phyloP scores from a whole-genome alignment of 2,329 filamentous ascomycete genomes.

The Curvularia verruculosa region DNA sequence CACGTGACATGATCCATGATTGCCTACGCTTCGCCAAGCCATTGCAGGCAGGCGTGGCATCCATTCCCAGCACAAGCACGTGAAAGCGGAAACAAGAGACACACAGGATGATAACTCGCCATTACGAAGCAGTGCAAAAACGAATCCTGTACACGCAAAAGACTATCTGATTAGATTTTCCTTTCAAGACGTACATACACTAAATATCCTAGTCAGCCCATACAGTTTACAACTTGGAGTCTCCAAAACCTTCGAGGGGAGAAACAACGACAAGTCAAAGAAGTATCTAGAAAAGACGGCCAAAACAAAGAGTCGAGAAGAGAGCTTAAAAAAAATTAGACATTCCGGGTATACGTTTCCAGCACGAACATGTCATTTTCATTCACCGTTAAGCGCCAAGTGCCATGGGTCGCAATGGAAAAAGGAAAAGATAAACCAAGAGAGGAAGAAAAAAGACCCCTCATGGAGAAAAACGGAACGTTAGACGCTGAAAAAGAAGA shows the following conservation, averaged over 20 bases:
- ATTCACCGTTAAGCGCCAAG: constrained; percentile 11
- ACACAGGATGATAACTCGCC: too few relatives aligned
- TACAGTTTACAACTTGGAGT: neutral
- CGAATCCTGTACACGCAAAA: neutral
- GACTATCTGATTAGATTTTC: neutral
- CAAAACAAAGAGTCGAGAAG: neutral
- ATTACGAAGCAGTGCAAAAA: neutral
- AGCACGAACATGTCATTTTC: constrained; percentile 11
- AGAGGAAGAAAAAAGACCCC: neutral
- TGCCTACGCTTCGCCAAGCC: neutral
- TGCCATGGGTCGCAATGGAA: neutral
- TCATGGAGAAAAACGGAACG: neutral
- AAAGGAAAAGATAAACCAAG: constrained; percentile 14
- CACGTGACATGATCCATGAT: neutral
- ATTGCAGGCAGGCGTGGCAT: neutral
- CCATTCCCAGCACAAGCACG: neutral
- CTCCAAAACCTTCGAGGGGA: neutral
- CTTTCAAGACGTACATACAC: neutral
- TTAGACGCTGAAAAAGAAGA: neutral
- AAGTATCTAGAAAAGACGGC: neutral
- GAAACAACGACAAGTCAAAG: neutral
- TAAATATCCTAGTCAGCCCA: neutral
- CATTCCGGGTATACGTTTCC: constrained; percentile 27
- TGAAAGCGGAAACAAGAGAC: neutral
- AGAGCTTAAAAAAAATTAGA: constrained; percentile 3